Base-by-base conservation (phyloP, 225 moss, liverwort and hornwort genomes). In the Takakia lepidozioides region DNA sequence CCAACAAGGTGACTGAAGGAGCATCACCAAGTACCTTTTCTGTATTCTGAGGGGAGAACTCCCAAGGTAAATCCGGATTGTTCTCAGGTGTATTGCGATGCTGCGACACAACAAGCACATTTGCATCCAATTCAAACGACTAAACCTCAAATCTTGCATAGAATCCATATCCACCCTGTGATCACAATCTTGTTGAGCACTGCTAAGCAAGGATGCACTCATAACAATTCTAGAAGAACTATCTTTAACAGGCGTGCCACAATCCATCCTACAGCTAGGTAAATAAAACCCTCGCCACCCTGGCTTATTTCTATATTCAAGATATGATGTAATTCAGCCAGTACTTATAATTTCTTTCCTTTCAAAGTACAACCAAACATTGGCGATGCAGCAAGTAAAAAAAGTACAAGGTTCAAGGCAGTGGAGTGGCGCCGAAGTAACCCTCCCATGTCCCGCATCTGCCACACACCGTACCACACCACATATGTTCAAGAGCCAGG, bases 1-100 rank as follows among this genome's bases (percentile, higher is more conserved):
- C n/a, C n/a, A n/a, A n/a, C n/a, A 7, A 2, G 2, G 14, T 22
- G 8, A 14, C 16, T n/a, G 20, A 3, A 26, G 10, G 16, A 45
- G 20, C 38, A 53, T 16, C 55, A 28, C 43, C 28, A 42, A 62
- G 26, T 64, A 98, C 91, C 85, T 70, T 87, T 56, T 91, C 83
- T 82, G 78, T 83, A 51, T 91, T 98, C 27, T 77, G 73, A 35
- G 73, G 15, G 27, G 73, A 80, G 55, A 91, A 98, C 22, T 91
- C 87, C 80, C 87, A 98, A 50, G 72, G 76, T 36, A 85, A 51
- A 21, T 79, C 56, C 4, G 69, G 50, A 59, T 77, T 87, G 59
- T 98, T 98, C 6, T 85, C 87, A 26, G 85, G 69, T 42, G 91
- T 62, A 55, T 91, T 57, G 25, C 75, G 60, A 62, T 98, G 98